phyloP scores from a whole-genome alignment of 2,329 filamentous ascomycete genomes.

The Ophiostoma ulmi region DNA sequence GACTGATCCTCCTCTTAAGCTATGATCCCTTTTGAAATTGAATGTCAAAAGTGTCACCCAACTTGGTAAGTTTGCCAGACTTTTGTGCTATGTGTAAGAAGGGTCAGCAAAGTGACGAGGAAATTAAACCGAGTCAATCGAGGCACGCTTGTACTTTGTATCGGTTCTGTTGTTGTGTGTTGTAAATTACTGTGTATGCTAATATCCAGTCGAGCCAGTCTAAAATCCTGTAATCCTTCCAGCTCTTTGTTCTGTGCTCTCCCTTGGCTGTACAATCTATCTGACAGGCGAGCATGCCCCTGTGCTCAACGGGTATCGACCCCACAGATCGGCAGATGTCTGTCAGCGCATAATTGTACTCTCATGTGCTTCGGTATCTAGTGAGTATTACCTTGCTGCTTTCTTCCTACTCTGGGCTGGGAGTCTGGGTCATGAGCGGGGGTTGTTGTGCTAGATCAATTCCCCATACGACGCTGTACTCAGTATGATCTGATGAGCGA shows the following conservation, averaged over 20 bases:
- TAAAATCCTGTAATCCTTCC: background rate
- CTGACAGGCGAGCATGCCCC: background rate
- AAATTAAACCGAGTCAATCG: background rate
- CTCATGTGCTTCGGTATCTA: background rate
- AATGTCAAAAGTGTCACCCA: background rate
- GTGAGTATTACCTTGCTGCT: background rate
- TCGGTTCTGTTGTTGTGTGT: background rate
- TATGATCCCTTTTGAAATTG: background rate
- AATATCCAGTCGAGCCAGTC: background rate
- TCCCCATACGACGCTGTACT: background rate
- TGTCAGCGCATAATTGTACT: slow-evolving; percentile 2
- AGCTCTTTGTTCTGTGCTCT: background rate
- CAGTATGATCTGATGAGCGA: background rate
- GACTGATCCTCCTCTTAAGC: background rate
- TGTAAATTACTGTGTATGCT: too few relatives aligned
- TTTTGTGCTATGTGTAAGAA: slow-evolving; percentile 1
- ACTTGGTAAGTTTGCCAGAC: background rate
- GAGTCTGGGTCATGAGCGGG: slow-evolving; percentile 1
- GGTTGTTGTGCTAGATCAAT: background rate
- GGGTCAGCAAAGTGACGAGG: background rate
- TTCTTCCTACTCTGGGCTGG: background rate
- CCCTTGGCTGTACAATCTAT: background rate
- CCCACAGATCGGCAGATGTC: slow-evolving; percentile 7
- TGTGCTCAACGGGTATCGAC: background rate
- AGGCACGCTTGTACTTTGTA: background rate